Conservation (phyloP, 164 flowering plant species). For the Magnolia kwangsiensis region DNA sequence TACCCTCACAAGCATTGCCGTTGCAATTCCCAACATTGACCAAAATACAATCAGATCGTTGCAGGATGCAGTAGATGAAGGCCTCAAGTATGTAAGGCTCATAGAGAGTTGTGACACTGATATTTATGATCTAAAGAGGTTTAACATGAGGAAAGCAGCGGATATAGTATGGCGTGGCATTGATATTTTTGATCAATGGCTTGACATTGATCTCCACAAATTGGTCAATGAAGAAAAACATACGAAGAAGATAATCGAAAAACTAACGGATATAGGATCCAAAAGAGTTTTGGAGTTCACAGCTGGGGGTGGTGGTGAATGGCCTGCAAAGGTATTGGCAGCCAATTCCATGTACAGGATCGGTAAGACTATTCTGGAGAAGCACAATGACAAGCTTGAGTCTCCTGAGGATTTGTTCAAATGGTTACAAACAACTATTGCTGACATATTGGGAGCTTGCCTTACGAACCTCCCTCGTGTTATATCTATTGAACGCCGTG, state of each 20-base stretch:
- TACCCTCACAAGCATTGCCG: constrained; percentile 54
- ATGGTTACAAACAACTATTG: background rate
- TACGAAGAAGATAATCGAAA: background rate
- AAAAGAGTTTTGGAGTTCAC: background rate
- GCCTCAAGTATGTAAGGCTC: constrained; percentile 35
- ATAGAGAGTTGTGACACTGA: constrained; percentile 12
- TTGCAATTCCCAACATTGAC: constrained; percentile 44
- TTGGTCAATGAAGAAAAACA: background rate
- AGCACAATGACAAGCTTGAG: background rate
- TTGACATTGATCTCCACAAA: background rate
- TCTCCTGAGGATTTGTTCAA: background rate
- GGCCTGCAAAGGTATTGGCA: constrained; percentile 9
- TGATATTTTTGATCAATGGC: background rate
- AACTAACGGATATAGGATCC: background rate
- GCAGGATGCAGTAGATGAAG: constrained; percentile 34
- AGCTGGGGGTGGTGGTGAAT: background rate
- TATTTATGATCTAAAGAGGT: too few species aligned
- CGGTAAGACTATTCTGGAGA: background rate
- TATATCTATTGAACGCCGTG: constrained; percentile 22
- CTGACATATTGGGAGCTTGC: background rate
- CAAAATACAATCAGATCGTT: constrained; percentile 14
- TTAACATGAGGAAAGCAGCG: constrained; percentile 30
- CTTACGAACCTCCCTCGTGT: background rate
- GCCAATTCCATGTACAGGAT: constrained; percentile 65
- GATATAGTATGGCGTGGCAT: background rate